phyloP scores from a whole-genome alignment of 441 rosid species.

The Euphorbia celastroides region DNA sequence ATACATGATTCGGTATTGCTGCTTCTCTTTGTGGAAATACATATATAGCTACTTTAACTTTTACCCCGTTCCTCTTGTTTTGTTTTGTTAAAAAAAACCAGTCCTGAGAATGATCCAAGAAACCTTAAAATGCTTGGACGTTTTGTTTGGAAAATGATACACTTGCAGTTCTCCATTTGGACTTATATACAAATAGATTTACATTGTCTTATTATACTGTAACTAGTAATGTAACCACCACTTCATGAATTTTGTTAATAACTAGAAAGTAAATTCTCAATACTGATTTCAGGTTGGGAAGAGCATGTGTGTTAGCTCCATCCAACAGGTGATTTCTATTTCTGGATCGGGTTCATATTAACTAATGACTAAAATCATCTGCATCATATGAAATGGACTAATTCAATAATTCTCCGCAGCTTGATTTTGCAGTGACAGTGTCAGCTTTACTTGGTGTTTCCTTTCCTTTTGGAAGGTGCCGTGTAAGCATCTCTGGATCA shows the following conservation, averaged over 20 bases:
- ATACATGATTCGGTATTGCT: slow-evolving; percentile 47
- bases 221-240: background rate
- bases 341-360: slow-evolving; percentile 6
- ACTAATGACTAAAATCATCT: slow-evolving; percentile 17
- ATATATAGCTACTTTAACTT: slow-evolving; percentile 1
- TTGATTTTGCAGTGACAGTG: slow-evolving; percentile 89
- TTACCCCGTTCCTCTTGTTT: background rate
- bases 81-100: slow-evolving; percentile 4
- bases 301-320: slow-evolving; percentile 53
- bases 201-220: background rate
- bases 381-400: slow-evolving; percentile 11
- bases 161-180: background rate
- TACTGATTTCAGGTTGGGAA: slow-evolving; percentile 49
- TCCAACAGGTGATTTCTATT: slow-evolving; percentile 61
- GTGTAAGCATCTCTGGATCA: slow-evolving; percentile 57
- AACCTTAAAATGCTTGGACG: background rate
- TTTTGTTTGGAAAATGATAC: background rate
- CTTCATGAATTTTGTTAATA: background rate
- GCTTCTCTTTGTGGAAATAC: slow-evolving; percentile 14
- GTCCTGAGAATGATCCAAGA: background rate
- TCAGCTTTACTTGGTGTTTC: slow-evolving; percentile 89
- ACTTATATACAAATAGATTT: slow-evolving; percentile 5
- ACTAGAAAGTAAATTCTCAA: slow-evolving; percentile 1
- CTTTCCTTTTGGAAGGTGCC: slow-evolving; percentile 98
- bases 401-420: slow-evolving; percentile 42